A percentile compares a stretch with the other conserved stretches of the same genome.
These are phyloP conservation scores for Pseudoneurospora amorphoporcata DNA, from an alignment of 495 filamentous ascomycete genomes.

Conservation along the genomic window DNA sequence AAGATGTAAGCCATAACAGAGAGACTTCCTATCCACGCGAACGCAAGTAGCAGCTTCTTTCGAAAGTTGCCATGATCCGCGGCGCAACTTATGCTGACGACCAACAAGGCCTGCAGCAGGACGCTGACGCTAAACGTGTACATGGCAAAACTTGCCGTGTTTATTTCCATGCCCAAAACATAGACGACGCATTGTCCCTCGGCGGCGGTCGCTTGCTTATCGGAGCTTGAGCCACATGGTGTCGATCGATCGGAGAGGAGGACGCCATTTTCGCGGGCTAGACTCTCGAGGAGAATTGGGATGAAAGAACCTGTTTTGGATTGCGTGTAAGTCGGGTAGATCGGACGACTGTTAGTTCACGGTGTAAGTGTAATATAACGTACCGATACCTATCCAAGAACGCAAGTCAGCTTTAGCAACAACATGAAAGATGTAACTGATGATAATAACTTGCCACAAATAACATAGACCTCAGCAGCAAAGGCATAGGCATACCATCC, in stretches of 20 bases:
- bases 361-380: not conserved
- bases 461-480: constrained; percentile 94
- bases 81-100: constrained; percentile 91
- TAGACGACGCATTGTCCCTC: constrained; percentile 73
- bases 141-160: constrained; percentile 96
- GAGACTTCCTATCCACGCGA: constrained; percentile 70
- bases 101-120: constrained; percentile 74
- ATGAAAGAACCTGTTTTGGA: constrained; percentile 68
- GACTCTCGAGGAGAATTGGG: constrained; percentile 88
- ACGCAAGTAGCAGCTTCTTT: constrained; percentile 72
- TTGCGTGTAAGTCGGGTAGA: constrained; percentile 2
- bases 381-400: constrained; percentile 18
- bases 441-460: constrained; percentile 59
- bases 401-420: not conserved
- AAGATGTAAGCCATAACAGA: constrained; percentile 85
- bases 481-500: constrained; percentile 97
- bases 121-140: constrained; percentile 95
- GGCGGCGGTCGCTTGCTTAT: constrained; percentile 19
- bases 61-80: constrained; percentile 92
- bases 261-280: constrained; percentile 82
- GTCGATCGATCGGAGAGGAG: constrained; percentile 62
- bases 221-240: constrained; percentile 50
- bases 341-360: not conserved
- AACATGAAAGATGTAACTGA: not conserved
- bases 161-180: constrained; percentile 75